Evolutionary conservation across 2,329 filamentous ascomycete genomes (phyloP), one percentile per base, ranked within the genome.

Genomic region (Cladosporium velox): DNA sequence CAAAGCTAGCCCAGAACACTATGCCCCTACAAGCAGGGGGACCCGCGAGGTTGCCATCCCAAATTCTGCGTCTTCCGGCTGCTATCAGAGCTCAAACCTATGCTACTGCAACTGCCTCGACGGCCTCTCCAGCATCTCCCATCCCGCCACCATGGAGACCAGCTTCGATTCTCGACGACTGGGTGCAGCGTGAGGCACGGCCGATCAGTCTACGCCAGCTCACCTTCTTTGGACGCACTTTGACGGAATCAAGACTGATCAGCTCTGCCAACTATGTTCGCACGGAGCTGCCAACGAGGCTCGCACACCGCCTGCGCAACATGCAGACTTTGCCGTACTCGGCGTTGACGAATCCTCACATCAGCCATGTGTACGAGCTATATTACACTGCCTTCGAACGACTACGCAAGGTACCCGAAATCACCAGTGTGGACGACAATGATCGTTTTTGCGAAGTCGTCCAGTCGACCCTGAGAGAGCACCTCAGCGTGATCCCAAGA

Each of bases 241-340:
- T 99, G 76, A 97, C 93, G 58, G 93, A 98, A 80, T 85, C 88
- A 61, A 90, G 96, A 66, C 85, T 99, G 68, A 87, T 99, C 72
- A 93, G 91, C 80, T 97, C 93, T 52, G 95, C 95, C 68, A 99
- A 99, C 80, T 99, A 99, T 83, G 93, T 98, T 62, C 91, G 95
- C 66, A 93, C 93, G 5, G 95, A 99, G 81, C 86, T 99, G 62
- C 94, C 94, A 7, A 95, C 91, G 7, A 87, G 91, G 72, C 87
- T 98, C 71, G 92, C 94, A 21, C 95, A 99, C 79, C 91, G 95
- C 38, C 89, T 99, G 69, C 92, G 96, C 67, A 94, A 99, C 77
- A 98, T 99, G 87, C 95, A 99, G 79, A 93, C 91, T 69, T 84
- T 99, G 49, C 95, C 95, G 21, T 99, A 97, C 76, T 91, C 95